Conservation (phyloP, 2,329 filamentous ascomycete species). For the Fusarium chaquense region DNA sequence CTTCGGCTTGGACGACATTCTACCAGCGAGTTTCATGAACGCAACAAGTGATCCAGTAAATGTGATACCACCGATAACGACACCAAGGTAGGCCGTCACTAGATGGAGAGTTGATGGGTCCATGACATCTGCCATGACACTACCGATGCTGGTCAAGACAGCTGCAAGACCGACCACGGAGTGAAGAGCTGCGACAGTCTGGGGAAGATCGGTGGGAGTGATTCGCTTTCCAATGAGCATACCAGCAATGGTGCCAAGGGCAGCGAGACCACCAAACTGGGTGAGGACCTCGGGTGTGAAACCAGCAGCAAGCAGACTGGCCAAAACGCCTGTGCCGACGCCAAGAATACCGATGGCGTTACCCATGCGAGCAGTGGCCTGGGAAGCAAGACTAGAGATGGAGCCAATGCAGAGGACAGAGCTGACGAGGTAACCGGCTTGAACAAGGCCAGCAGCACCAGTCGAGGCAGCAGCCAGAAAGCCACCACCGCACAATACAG, state of each 20-base stretch:
- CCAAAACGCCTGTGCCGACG: slow-evolving; percentile 84
- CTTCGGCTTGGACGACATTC: slow-evolving; percentile 82
- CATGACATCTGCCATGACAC: slow-evolving; percentile 79
- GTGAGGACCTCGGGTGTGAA: slow-evolving; percentile 82
- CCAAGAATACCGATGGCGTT: slow-evolving; percentile 90
- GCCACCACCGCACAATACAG: slow-evolving; percentile 80
- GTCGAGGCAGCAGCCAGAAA: slow-evolving; percentile 84
- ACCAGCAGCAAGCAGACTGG: slow-evolving; percentile 83
- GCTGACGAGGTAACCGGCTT: slow-evolving; percentile 88
- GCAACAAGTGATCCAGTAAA: slow-evolving; percentile 93
- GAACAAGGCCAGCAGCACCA: slow-evolving; percentile 84
- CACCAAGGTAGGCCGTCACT: slow-evolving; percentile 86
- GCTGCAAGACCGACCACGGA: slow-evolving; percentile 91
- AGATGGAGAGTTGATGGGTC: slow-evolving; percentile 83
- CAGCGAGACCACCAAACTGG: slow-evolving; percentile 83
- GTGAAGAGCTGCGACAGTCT: slow-evolving; percentile 89
- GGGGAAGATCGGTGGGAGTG: slow-evolving; percentile 87
- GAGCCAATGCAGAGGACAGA: slow-evolving; percentile 88
- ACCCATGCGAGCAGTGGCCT: slow-evolving; percentile 84
- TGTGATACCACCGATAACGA: slow-evolving; percentile 87
- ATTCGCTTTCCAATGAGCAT: slow-evolving; percentile 86
- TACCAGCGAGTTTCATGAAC: slow-evolving; percentile 86
- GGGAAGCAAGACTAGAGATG: slow-evolving; percentile 83
- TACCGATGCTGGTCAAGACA: slow-evolving; percentile 88
- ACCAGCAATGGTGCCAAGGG: slow-evolving; percentile 75